These are phyloP conservation scores for Penicillium canescens DNA, from an alignment of 495 filamentous ascomycete species.

Conservation along the genomic window DNA sequence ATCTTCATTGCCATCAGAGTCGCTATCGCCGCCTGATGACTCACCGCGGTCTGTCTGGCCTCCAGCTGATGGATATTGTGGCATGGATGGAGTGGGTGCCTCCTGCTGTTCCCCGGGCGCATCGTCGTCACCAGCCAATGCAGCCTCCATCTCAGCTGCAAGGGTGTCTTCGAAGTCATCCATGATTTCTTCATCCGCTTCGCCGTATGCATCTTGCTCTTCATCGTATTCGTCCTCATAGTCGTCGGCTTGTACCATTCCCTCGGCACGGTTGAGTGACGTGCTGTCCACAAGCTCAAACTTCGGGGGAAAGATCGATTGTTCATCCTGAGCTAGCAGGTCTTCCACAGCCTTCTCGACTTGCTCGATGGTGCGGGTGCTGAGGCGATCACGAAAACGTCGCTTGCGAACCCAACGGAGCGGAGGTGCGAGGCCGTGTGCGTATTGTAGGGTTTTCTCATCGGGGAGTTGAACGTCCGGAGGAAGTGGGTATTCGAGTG, in stretches of 20 bases:
- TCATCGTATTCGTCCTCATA: slow-evolving; percentile 54
- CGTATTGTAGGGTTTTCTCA: slow-evolving; percentile 68
- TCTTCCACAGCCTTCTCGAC: slow-evolving; percentile 82
- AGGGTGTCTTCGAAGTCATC: slow-evolving; percentile 63
- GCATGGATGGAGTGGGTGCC: slow-evolving; percentile 33
- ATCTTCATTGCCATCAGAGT: slow-evolving; percentile 61
- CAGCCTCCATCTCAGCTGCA: slow-evolving; percentile 55
- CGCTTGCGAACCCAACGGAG: slow-evolving; percentile 84
- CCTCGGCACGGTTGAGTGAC: slow-evolving; percentile 51
- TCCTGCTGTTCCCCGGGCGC: slow-evolving; percentile 23
- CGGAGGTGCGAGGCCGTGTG: slow-evolving; percentile 90
- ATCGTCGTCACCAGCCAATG: slow-evolving; percentile 51
- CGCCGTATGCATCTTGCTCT: slow-evolving; percentile 57
- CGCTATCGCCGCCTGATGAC: slow-evolving; percentile 49
- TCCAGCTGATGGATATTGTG: slow-evolving; percentile 40
- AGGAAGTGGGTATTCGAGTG: slow-evolving; percentile 64
- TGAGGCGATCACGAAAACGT: slow-evolving; percentile 76
- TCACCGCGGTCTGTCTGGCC: slow-evolving; percentile 19
- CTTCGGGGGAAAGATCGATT: slow-evolving; percentile 51
- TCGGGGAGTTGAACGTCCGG: slow-evolving; percentile 60
- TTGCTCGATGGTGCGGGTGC: slow-evolving; percentile 81
- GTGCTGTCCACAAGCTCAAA: slow-evolving; percentile 68
- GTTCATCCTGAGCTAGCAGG: slow-evolving; percentile 67
- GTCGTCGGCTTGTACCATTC: slow-evolving; percentile 37
- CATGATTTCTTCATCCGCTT: slow-evolving; percentile 48